A percentile compares a stretch with the other conserved stretches of the same genome.
Evolutionary conservation across 2,329 filamentous ascomycete genomes (phyloP).

Genomic region (Sporothrix curviconia): DNA sequence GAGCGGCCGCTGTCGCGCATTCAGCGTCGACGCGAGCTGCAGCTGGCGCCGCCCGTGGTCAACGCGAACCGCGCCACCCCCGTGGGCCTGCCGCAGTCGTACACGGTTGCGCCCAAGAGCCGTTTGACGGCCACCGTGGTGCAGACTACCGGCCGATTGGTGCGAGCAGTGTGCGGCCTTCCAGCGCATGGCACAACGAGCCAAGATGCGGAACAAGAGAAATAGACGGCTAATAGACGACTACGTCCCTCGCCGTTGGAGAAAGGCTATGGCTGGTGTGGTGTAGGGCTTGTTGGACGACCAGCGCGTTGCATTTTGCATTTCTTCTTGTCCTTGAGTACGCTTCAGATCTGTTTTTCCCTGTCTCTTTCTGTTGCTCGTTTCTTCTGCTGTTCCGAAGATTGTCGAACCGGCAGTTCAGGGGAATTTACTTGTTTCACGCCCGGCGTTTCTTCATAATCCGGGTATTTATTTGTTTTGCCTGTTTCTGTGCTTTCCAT

Average conservation of each 20-base stretch:
- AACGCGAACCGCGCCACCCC: conserved; percentile 52
- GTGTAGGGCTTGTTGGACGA: no score
- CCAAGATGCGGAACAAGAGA: conserved; percentile 34
- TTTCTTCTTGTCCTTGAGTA: neutral
- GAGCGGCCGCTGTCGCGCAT: conserved; percentile 38
- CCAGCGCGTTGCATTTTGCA: no score
- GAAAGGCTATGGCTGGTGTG: no score
- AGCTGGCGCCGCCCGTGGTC: conserved; percentile 49
- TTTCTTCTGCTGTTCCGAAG: no score
- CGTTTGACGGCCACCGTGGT: conserved; percentile 45
- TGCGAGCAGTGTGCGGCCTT: conserved; percentile 59
- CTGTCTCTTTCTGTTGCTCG: neutral
- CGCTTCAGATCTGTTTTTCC: neutral
- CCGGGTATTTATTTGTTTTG: no score
- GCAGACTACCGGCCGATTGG: conserved; percentile 55
- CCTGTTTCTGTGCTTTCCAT: no score
- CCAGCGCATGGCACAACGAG: conserved; percentile 58
- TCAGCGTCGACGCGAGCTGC: conserved; percentile 50
- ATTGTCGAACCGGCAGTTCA: no score
- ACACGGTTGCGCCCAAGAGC: conserved; percentile 55
- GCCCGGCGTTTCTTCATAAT: no score
- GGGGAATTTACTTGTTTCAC: no score
- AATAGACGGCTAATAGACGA: no score
- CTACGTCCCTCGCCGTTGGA: no score
- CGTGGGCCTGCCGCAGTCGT: conserved; percentile 48